Percentiles rank a stretch among this genome's conserved stretches.
phyloP scores from a whole-genome alignment of 164 flowering plant species.

The Macadamia integrifolia region DNA sequence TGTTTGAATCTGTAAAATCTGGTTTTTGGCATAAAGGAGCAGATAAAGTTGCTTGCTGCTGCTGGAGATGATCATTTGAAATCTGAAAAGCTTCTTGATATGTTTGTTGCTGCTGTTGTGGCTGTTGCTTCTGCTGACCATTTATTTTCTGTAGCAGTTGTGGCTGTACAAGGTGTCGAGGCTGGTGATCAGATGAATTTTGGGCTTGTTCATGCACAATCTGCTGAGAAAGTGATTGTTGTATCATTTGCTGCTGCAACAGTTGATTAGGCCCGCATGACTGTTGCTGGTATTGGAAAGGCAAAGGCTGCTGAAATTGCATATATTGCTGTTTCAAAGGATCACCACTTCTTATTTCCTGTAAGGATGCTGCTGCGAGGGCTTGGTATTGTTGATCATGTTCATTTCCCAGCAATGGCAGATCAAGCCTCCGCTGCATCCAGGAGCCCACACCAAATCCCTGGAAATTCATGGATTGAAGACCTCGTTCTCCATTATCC shows the following conservation, averaged over 20 bases:
- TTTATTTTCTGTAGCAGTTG: constrained; percentile 34
- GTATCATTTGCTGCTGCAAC: constrained; percentile 38
- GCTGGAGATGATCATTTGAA: constrained; percentile 47
- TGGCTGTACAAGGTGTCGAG: constrained; percentile 38
- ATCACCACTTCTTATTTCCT: constrained; percentile 46
- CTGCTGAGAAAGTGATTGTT: constrained; percentile 39
- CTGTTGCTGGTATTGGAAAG: constrained; percentile 48
- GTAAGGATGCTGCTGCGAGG: constrained; percentile 52
- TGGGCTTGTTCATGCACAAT: constrained; percentile 44
- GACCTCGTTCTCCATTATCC: constrained; percentile 51
- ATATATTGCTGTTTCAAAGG: constrained; percentile 49
- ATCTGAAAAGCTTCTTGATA: constrained; percentile 44
- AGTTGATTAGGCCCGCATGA: constrained; percentile 32
- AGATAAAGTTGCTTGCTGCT: constrained; percentile 40
- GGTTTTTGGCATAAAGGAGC: constrained; percentile 44
- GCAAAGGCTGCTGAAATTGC: constrained; percentile 61
- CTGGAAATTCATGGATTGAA: constrained; percentile 53
- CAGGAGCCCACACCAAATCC: constrained; percentile 51
- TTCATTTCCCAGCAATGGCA: constrained; percentile 37
- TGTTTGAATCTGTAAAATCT: constrained; percentile 39
- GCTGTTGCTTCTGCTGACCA: constrained; percentile 32
- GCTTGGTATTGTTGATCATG: constrained; percentile 66
- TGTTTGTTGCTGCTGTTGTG: constrained; percentile 28
- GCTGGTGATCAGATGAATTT: constrained; percentile 18
- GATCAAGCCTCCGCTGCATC: constrained; percentile 70